Evolutionary conservation across 108 stramenopile species (phyloP).

Genomic region (Stephanodiscus triporus): DNA sequence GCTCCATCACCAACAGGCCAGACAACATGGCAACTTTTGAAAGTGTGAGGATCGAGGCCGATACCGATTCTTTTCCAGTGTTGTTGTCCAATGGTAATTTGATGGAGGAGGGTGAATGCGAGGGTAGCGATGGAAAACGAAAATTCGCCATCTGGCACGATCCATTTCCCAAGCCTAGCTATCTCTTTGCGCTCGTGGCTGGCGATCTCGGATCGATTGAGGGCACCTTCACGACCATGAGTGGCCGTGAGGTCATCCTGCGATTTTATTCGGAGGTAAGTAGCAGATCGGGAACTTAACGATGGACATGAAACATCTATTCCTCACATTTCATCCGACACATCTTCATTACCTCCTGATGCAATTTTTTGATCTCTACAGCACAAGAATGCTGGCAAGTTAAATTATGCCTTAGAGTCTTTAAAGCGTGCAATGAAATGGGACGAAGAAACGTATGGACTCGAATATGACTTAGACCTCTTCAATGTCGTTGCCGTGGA

Average conservation of each 20-base stretch:
- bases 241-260: conserved; percentile 62
- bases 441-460: conserved; percentile 76
- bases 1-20: conserved; percentile 45
- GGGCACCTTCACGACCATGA: conserved; percentile 57
- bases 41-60: conserved; percentile 50
- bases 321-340: neutral
- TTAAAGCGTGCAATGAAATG: conserved; percentile 75
- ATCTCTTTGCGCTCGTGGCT: conserved; percentile 80
- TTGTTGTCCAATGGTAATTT: conserved; percentile 75
- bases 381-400: conserved; percentile 67
- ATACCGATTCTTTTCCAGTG: conserved; percentile 53
- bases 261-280: conserved; percentile 59
- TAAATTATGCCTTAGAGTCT: conserved; percentile 65
- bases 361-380: neutral
- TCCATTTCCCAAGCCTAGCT: conserved; percentile 76
- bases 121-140: conserved; percentile 27
- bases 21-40: conserved; percentile 73
- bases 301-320: neutral
- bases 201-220: conserved; percentile 63
- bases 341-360: neutral
- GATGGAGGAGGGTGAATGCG: conserved; percentile 33
- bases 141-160: conserved; percentile 72
- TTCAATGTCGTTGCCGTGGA: conserved; percentile 75
- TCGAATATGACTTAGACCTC: conserved; percentile 79
- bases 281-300: neutral